phyloP scores from a whole-genome alignment of 129 eudicot species.

The sunflower (Helianthus annuus) region DNA sequence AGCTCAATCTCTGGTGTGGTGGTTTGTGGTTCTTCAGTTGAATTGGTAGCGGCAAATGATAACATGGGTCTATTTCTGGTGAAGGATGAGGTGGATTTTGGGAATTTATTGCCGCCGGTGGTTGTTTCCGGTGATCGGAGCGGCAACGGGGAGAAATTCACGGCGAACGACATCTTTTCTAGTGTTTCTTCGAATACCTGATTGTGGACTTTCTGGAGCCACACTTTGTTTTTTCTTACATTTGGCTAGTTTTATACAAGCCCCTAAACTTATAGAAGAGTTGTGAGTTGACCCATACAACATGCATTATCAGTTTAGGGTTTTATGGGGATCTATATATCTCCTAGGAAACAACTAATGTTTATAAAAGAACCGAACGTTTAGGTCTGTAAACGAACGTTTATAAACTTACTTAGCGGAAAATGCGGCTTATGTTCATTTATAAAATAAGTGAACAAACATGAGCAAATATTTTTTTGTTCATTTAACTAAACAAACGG shows the following conservation, averaged over 20 bases:
- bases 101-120: slow-evolving; percentile 19
- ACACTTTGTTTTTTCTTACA: slow-evolving; percentile 2
- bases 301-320: no score
- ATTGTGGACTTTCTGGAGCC: slow-evolving; percentile 26
- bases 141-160: slow-evolving; percentile 40
- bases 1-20: slow-evolving; percentile 68
- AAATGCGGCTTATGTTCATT: no score
- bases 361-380: no score
- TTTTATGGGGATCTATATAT: no score
- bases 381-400: no score
- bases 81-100: slow-evolving; percentile 32
- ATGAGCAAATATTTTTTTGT: no score
- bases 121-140: slow-evolving; percentile 58
- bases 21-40: slow-evolving; percentile 51
- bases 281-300: no score
- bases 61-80: slow-evolving; percentile 40
- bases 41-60: slow-evolving; percentile 39
- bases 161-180: slow-evolving; percentile 51
- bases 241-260: neutral
- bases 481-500: no score
- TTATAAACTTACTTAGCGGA: no score
- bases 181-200: neutral
- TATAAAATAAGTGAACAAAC: no score
- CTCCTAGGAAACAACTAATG: no score
- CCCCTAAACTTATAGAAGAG: neutral